phyloP scores from a whole-genome alignment of 352 stramenopile species.

The Phytophthora agathidicida region DNA sequence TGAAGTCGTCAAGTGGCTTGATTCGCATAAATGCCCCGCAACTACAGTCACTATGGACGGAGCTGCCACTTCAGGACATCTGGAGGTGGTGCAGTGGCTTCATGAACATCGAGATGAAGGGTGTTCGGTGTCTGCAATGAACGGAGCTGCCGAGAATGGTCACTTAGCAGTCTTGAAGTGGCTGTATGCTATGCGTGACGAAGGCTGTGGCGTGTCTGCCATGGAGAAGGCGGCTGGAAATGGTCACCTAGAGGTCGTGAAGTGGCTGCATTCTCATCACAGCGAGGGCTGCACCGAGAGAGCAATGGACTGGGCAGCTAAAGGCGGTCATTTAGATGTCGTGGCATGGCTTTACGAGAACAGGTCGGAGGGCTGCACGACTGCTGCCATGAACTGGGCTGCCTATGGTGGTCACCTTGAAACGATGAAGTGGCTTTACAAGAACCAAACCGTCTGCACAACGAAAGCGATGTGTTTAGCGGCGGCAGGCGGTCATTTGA shows the following conservation, averaged over 20 bases:
- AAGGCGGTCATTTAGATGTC: constrained; percentile 14
- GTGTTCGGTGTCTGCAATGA: no score
- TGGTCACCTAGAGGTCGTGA: constrained; percentile 13
- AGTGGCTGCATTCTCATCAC: constrained; percentile 10
- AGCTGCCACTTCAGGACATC: constrained; percentile 6
- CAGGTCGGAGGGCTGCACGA: no score
- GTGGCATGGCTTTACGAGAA: constrained; percentile 13
- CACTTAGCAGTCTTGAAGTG: no score
- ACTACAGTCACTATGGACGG: no score
- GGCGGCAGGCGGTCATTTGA: constrained; percentile 4
- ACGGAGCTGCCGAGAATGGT: no score
- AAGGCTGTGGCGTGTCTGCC: constrained; percentile 12
- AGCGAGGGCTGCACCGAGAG: constrained; percentile 14
- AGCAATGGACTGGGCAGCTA: constrained; percentile 20
- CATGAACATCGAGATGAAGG: no score
- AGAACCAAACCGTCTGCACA: constrained; percentile 2
- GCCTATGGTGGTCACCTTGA: constrained; percentile 3
- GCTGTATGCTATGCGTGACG: neutral
- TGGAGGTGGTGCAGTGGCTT: constrained; percentile 18
- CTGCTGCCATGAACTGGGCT: constrained; percentile 18
- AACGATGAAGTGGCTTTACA: constrained; percentile 12
- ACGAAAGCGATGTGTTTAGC: constrained; percentile 10
- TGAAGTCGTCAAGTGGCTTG: constrained; percentile 15
- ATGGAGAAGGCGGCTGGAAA: constrained; percentile 28
- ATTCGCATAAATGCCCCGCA: no score